Evolutionary conservation across 2,329 filamentous ascomycete species (phyloP).

Genomic region (Xylaria sp.): DNA sequence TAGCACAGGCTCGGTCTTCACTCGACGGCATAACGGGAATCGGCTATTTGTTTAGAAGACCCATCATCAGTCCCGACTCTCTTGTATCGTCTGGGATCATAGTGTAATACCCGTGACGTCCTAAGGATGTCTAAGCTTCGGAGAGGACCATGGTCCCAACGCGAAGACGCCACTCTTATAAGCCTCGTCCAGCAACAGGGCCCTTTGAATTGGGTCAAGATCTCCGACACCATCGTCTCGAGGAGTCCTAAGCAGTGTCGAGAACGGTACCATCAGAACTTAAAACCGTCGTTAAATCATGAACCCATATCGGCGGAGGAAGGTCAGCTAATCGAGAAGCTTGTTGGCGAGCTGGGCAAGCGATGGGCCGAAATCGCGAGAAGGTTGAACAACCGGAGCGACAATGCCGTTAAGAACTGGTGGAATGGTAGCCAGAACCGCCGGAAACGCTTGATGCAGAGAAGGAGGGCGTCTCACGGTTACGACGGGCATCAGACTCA

Average conservation of each 20-base stretch:
- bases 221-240: constrained; percentile 75
- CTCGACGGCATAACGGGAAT: background rate
- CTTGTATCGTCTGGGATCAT: background rate
- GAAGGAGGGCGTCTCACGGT: constrained; percentile 34
- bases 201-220: constrained; percentile 87
- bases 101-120: background rate
- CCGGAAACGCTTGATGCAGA: constrained; percentile 59
- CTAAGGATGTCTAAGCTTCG: constrained; percentile 35
- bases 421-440: constrained; percentile 95
- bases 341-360: constrained; percentile 81
- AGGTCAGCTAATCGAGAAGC: constrained; percentile 73
- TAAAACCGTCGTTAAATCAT: constrained; percentile 78
- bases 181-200: constrained; percentile 74
- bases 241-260: constrained; percentile 93
- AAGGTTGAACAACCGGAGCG: constrained; percentile 80
- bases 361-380: constrained; percentile 93
- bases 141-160: constrained; percentile 82
- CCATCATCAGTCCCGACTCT: background rate
- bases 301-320: constrained; percentile 75
- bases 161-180: constrained; percentile 74
- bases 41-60: background rate
- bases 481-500: constrained; percentile 36
- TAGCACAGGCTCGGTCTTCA: background rate
- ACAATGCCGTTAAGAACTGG: constrained; percentile 98
- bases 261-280: constrained; percentile 91